Evolutionary conservation across 1,284 basidiomycete genomes (phyloP), one percentile per base, ranked within the genome.

Genomic region (Cryptococcus neoformans): DNA sequence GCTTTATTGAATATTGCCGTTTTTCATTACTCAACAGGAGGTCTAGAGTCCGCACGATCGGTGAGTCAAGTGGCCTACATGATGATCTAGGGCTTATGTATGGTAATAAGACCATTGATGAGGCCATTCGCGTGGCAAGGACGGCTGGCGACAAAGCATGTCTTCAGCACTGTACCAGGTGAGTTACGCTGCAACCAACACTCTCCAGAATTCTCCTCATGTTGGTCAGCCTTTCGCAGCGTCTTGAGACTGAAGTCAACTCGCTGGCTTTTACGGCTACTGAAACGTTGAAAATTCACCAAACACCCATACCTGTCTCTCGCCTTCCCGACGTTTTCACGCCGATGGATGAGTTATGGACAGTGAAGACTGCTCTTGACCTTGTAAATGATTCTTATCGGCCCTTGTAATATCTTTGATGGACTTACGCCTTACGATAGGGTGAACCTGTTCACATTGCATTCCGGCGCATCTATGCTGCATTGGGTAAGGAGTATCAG

Each of bases 1-100:
- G 73, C 75, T 7, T 56, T 78, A 9, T 62, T 79, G 4, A 76
- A 75, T 55, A 68, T 78, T 21, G 76, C 76, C 5, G 60, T 62
- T 4, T 77, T 74, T 53, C 71, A 77, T 45, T 73, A 74, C 50
- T 59, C 66, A 28, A 74, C 73, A 1, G 73, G 72, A 2, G 75
- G 75, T 1, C 46, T 75, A 10, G 68, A 69, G 10, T 59, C 67
- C 2, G 74, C 75, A 1, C 53, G 54, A 50, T 46, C 63, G 14
- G 72, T 73, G 44, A 21, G 21, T 21, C 54, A 64, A 60, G 11
- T 1, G 21, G 16, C 16, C 28, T n/a, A 38, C 44, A 28, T 17
- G 16, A 41, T 21, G 21, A 28, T 28, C 28, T 21, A n/a, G 8
- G 37, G 7, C 42, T 35, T 21, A 41, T 9, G 28, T 28, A 21